Percentiles rank a stretch among this genome's conserved stretches.
Conservation (phyloP, 2,329 filamentous ascomycete species). For the Sclerotiophoma versabilis region DNA sequence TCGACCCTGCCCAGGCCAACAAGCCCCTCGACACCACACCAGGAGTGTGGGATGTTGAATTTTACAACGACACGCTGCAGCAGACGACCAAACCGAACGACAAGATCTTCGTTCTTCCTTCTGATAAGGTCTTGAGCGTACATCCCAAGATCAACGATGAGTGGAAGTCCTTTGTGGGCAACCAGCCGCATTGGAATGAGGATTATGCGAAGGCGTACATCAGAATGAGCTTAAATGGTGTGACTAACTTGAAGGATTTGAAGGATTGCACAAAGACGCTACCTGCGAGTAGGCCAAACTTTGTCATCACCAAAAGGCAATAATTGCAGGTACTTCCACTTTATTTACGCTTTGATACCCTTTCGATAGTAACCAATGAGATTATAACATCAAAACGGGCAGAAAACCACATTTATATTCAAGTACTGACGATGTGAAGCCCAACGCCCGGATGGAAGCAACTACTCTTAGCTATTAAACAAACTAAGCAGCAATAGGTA, state of each 20-base stretch:
- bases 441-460: too few relatives aligned
- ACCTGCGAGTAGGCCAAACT: constrained; percentile 25
- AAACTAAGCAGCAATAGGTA: constrained; percentile 23
- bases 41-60: constrained; percentile 59
- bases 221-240: constrained; percentile 39
- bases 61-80: constrained; percentile 53
- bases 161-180: constrained; percentile 34
- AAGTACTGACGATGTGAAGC: too few relatives aligned
- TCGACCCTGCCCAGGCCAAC: constrained; percentile 48
- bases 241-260: constrained; percentile 31
- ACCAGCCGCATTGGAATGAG: constrained; percentile 40
- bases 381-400: too few relatives aligned
- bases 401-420: too few relatives aligned
- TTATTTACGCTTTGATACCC: constrained; percentile 2
- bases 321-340: not conserved
- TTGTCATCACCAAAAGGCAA: not conserved
- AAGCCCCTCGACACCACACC: constrained; percentile 58
- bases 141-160: constrained; percentile 40
- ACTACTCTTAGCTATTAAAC: too few relatives aligned
- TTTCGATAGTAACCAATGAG: not conserved
- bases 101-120: constrained; percentile 41
- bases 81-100: constrained; percentile 16
- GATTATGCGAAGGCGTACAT: constrained; percentile 45
- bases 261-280: constrained; percentile 41
- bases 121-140: constrained; percentile 33